These are phyloP conservation scores for Linderina pennispora DNA, from an alignment of 192 early-diverging fungal genomes.

Conservation along the genomic window DNA sequence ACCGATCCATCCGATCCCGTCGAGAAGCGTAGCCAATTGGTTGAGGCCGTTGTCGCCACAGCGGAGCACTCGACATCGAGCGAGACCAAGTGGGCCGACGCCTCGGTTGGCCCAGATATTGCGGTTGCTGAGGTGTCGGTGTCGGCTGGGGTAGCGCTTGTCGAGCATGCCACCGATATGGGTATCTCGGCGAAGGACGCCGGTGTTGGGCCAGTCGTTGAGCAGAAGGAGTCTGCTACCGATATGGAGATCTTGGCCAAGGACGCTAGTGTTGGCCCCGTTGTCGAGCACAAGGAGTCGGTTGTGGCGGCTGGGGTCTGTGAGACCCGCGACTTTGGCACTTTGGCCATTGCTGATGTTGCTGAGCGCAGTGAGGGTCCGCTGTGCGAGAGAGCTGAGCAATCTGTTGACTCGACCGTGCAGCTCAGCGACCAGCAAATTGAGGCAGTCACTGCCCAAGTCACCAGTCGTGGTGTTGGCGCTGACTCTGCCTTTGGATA, in stretches of 20 bases:
- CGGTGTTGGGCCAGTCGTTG: not conserved
- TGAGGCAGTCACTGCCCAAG: not conserved
- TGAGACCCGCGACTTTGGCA: not conserved
- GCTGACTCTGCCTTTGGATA: not conserved
- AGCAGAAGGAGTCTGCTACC: not conserved
- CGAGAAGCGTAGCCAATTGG: conserved; percentile 2
- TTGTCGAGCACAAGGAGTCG: not conserved
- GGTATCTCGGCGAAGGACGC: not conserved
- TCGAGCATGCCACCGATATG: conserved; percentile 5
- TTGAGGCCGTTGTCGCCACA: conserved; percentile 2
- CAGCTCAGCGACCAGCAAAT: conserved; percentile 1
- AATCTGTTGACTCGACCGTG: not conserved
- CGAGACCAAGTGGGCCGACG: conserved; percentile 7
- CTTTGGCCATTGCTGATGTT: not conserved
- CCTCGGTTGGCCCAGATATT: conserved; percentile 8
- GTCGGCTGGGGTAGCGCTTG: too few relatives aligned
- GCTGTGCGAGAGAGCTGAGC: not conserved
- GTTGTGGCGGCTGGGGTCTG: not conserved
- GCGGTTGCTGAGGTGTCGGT: conserved; percentile 5
- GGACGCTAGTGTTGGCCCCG: not conserved
- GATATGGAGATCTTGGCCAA: not conserved
- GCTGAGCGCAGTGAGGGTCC: not conserved
- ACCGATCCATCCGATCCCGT: conserved; percentile 37
- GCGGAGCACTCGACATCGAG: conserved; percentile 7
- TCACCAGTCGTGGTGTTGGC: conserved; percentile 1